Conservation (phyloP, 306 rosid species). For the Vigna nakashimae region DNA sequence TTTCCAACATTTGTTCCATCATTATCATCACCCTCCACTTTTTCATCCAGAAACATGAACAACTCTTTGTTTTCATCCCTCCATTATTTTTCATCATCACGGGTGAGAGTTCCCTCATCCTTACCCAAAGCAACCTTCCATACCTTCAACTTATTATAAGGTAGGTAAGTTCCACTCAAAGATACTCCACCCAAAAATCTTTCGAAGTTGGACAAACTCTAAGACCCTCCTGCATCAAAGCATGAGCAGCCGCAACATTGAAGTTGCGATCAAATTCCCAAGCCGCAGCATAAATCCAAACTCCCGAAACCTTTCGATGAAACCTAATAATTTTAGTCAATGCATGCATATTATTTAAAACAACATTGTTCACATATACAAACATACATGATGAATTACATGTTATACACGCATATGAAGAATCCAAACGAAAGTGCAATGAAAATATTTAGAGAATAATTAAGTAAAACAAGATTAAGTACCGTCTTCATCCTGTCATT, state of each 20-base stretch:
- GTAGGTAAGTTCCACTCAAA: constrained; percentile 91
- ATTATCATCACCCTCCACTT: too few species aligned
- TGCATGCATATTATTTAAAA: constrained; percentile 53
- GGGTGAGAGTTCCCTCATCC: constrained; percentile 65
- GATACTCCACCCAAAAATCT: constrained; percentile 95
- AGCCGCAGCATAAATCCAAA: constrained; percentile 97
- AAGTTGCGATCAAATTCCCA: constrained; percentile 92
- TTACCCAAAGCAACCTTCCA: constrained; percentile 94
- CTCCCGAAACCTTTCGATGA: constrained; percentile 86
- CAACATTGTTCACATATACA: neutral
- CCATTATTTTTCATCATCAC: too few species aligned
- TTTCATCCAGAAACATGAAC: too few species aligned
- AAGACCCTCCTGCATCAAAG: constrained; percentile 88
- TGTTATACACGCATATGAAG: too few species aligned
- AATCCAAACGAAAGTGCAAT: too few species aligned
- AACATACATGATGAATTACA: neutral
- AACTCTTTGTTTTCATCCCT: too few species aligned
- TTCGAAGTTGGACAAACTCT: constrained; percentile 79
- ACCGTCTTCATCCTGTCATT: too few species aligned
- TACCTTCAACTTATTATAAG: constrained; percentile 78
- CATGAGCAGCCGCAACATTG: constrained; percentile 83
- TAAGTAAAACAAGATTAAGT: too few species aligned
- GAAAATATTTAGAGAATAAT: too few species aligned
- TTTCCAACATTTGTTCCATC: too few species aligned
- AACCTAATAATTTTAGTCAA: constrained; percentile 77